These are phyloP conservation scores for Rhodotorula sp. DNA, from an alignment of 1,284 basidiomycete genomes.

Conservation along the genomic window DNA sequence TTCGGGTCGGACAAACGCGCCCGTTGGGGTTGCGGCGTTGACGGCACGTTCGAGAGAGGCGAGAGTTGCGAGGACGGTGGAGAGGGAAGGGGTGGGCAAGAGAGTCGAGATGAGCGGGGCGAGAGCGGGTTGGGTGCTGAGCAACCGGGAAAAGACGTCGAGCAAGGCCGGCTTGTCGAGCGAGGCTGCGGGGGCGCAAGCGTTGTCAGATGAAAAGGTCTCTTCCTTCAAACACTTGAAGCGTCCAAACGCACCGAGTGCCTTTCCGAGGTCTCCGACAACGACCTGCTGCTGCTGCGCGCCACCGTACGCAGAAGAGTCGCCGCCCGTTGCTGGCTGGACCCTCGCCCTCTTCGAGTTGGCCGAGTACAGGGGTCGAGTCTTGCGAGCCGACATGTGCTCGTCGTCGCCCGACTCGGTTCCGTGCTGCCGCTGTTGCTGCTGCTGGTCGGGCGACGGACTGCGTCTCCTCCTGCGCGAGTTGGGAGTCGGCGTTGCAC, in stretches of 20 bases:
- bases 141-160: slow-evolving; percentile 37
- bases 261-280: slow-evolving; percentile 33
- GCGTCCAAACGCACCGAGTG: slow-evolving; percentile 25
- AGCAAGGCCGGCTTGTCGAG: slow-evolving; percentile 43
- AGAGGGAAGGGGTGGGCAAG: slow-evolving; percentile 41
- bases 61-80: slow-evolving; percentile 28
- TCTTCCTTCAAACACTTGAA: not conserved
- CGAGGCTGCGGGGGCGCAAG: slow-evolving; percentile 10
- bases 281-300: not conserved
- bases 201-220: not conserved
- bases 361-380: not conserved
- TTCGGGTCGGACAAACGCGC: slow-evolving; percentile 35
- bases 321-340: not conserved
- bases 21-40: slow-evolving; percentile 36
- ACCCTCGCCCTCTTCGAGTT: not conserved
- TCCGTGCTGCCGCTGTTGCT: not conserved
- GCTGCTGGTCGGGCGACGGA: slow-evolving; percentile 16
- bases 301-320: not conserved
- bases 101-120: slow-evolving; percentile 33
- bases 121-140: slow-evolving; percentile 40
- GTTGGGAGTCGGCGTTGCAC: not conserved
- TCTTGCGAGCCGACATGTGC: not conserved
- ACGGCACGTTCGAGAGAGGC: slow-evolving; percentile 33
- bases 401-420: slow-evolving; percentile 15
- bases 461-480: slow-evolving; percentile 10